phyloP scores from a whole-genome alignment of 805 yeast species.

The Yamadazyma olivae region DNA sequence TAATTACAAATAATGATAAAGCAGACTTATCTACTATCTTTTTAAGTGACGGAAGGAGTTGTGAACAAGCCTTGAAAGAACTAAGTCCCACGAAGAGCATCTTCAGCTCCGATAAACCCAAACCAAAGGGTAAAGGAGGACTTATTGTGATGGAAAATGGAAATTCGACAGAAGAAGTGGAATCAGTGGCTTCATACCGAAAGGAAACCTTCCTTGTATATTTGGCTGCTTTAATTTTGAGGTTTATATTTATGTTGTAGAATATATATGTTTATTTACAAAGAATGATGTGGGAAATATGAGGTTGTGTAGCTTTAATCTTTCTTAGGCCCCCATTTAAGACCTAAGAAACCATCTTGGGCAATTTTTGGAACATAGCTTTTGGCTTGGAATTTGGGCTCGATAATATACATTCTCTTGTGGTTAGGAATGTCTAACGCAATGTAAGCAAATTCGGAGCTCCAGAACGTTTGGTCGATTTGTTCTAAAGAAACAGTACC shows the following conservation, averaged over 20 bases:
- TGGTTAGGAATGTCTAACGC: slow-evolving; percentile 74
- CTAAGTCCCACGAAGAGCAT: no score
- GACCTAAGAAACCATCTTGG: slow-evolving; percentile 60
- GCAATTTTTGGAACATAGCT: slow-evolving; percentile 36
- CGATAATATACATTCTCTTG: slow-evolving; percentile 64
- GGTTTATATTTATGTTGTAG: no score
- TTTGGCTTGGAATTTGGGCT: slow-evolving; percentile 50
- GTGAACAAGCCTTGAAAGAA: slow-evolving; percentile 12
- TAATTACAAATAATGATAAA: slow-evolving; percentile 13
- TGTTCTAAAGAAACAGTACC: slow-evolving; percentile 83
- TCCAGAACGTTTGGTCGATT: slow-evolving; percentile 60
- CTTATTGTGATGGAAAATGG: not conserved
- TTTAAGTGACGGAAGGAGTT: slow-evolving; percentile 24
- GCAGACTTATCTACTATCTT: slow-evolving; percentile 15
- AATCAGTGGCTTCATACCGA: no score
- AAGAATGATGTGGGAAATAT: no score
- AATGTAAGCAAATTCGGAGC: slow-evolving; percentile 68
- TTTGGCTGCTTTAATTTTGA: no score
- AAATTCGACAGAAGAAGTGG: not conserved
- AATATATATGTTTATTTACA: no score
- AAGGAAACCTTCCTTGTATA: no score
- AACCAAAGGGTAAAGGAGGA: not conserved
- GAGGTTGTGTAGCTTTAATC: no score
- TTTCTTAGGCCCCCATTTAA: slow-evolving; percentile 82
- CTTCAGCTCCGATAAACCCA: not conserved